Percentiles rank a stretch among this genome's conserved stretches.
phyloP scores from a whole-genome alignment of 2,329 filamentous ascomycete species.

The Ophiostoma montium region DNA sequence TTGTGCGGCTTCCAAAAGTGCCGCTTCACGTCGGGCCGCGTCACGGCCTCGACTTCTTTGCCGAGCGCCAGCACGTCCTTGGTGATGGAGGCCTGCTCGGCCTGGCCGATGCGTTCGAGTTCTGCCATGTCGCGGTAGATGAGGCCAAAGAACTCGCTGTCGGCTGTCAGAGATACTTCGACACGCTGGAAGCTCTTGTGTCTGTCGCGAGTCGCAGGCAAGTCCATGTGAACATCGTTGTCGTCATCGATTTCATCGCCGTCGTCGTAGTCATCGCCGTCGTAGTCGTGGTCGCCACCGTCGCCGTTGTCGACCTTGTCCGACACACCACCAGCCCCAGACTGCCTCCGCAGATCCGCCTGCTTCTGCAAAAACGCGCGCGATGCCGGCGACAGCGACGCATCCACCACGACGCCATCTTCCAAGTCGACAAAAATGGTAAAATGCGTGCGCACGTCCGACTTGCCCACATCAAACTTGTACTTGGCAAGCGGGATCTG shows the following conservation, averaged over 20 bases:
- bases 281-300: constrained; percentile 1
- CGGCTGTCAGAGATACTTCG: constrained; percentile 65
- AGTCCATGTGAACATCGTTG: neutral
- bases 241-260: neutral
- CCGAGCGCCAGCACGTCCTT: constrained; percentile 50
- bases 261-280: neutral
- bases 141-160: constrained; percentile 66
- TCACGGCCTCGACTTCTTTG: constrained; percentile 46
- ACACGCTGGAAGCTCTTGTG: constrained; percentile 27
- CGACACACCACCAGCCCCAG: neutral
- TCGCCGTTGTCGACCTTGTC: neutral
- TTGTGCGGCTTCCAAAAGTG: neutral
- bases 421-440: constrained; percentile 54
- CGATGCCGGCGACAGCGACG: constrained; percentile 51
- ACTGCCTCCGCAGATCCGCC: constrained; percentile 19
- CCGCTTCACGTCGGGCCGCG: constrained; percentile 35
- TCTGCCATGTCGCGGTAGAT: constrained; percentile 57
- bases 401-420: constrained; percentile 54
- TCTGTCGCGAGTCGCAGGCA: neutral
- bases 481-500: constrained; percentile 29
- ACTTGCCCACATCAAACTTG: constrained; percentile 28
- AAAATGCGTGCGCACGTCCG: constrained; percentile 48
- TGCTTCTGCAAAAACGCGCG: constrained; percentile 48
- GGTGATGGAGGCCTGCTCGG: constrained; percentile 51
- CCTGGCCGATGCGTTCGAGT: constrained; percentile 52